Conservation (phyloP, 257 asterid genomes). For the Cordia subcordata region DNA sequence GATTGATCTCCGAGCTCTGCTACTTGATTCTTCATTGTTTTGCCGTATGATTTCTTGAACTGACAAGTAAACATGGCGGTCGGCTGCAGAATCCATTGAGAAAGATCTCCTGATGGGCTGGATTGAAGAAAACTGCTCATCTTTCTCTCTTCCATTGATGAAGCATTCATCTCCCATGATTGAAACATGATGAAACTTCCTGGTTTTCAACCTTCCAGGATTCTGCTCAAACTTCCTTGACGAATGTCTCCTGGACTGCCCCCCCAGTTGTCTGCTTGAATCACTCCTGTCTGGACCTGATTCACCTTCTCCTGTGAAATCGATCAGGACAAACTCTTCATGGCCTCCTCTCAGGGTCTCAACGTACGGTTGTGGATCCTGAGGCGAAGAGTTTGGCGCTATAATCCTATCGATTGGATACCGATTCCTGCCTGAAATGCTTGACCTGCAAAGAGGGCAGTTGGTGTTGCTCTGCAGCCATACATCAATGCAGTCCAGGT, state of each 20-base stretch:
- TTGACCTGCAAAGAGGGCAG: slow-evolving; percentile 77
- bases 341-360: slow-evolving; percentile 32
- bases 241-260: slow-evolving; percentile 34
- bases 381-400: slow-evolving; percentile 82
- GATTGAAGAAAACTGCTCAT: slow-evolving; percentile 45
- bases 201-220: slow-evolving; percentile 21
- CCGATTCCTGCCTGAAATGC: slow-evolving; percentile 49
- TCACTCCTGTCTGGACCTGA: too few species aligned
- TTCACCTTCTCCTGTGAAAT: slow-evolving; percentile 25
- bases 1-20: slow-evolving; percentile 60
- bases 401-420: slow-evolving; percentile 27
- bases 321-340: slow-evolving; percentile 51
- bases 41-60: slow-evolving; percentile 55
- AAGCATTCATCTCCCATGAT: slow-evolving; percentile 82
- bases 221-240: slow-evolving; percentile 40
- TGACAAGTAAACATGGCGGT: slow-evolving; percentile 44
- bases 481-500: slow-evolving; percentile 69
- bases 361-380: slow-evolving; percentile 35
- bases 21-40: slow-evolving; percentile 45
- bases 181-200: slow-evolving; percentile 51
- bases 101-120: slow-evolving; percentile 78
- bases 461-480: slow-evolving; percentile 69
- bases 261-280: slow-evolving; percentile 35
- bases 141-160: slow-evolving; percentile 40
- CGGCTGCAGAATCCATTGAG: slow-evolving; percentile 84